Evolutionary conservation across 1,139 yeast species (phyloP).

Genomic region (Saccharomyces hybrid): DNA sequence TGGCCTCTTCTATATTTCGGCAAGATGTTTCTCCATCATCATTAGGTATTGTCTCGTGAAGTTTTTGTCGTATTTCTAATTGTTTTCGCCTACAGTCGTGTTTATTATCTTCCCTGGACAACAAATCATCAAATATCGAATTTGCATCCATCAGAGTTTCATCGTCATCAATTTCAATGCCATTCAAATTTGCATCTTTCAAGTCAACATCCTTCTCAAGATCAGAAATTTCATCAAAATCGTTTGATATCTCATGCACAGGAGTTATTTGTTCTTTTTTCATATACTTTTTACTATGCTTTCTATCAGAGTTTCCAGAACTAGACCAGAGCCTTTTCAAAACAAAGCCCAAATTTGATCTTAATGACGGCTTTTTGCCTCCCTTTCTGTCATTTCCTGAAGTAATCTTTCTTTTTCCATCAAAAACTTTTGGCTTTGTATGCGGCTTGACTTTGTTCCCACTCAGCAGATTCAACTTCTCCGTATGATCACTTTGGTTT

Average conservation of each 20-base stretch:
- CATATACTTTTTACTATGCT: background rate
- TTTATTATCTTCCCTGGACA: conserved; percentile 16
- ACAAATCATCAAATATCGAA: conserved; percentile 23
- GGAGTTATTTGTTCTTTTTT: background rate
- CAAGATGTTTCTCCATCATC: background rate
- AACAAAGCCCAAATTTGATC: background rate
- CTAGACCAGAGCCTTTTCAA: background rate
- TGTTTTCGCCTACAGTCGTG: background rate
- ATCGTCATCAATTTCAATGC: conserved; percentile 4
- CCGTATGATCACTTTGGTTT: conserved; percentile 1
- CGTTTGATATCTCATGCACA: background rate
- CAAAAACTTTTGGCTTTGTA: background rate
- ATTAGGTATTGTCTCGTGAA: background rate
- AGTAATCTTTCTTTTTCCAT: background rate
- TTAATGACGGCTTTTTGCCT: background rate
- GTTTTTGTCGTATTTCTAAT: background rate
- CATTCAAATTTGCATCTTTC: background rate
- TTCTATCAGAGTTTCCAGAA: background rate
- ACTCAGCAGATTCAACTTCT: background rate
- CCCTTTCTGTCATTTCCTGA: background rate
- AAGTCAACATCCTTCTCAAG: background rate
- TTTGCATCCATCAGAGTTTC: conserved; percentile 23
- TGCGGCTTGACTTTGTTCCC: background rate
- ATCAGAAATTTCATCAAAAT: background rate
- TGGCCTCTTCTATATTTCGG: background rate